Evolutionary conservation across 108 stramenopile species (phyloP), one percentile per base, ranked within the genome.

Genomic region (Fistulifera solaris): DNA sequence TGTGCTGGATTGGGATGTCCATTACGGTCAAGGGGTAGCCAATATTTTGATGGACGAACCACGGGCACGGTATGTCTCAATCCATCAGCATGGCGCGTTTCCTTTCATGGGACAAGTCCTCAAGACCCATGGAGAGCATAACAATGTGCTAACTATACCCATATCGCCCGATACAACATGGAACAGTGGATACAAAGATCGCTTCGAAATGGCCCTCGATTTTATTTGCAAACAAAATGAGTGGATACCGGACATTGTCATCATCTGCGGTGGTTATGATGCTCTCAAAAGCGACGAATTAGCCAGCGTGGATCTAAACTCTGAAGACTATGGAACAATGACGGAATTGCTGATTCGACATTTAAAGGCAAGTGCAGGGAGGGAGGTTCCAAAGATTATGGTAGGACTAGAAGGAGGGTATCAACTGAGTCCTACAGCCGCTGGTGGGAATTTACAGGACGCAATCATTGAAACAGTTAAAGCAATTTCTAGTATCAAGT

Each of bases 21-120:
- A 83, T 49, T 78, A 83, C 59, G 82, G 82, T 26, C 77, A 83
- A 57, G 82, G 82, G 17, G 73, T 75, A 23, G 70, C 73, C 17
- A 59, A 71, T 40, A 75, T 75, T 40, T n/a, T 74, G 16, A 44
- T 65, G 45, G 40, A 61, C 12, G 52, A 65, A 21, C 23, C 27
- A 22, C 12, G 54, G 14, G 45, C 48, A 13, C 53, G 73, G 21
- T 79, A 79, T 48, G 78, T 62, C 11, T 71, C 69, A 13, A 69
- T 69, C 38, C 78, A 79, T 52, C 73, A 79, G 44, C 27, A 28
- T 17, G 70, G 66, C 16, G 69, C 72, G 12, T 78, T 78, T 67
- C 76, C 76, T 15, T 73, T 72, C 56, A 44, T 70, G 56, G 76
- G 71, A n/a, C 45, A 56, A 27, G 45, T 24, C 15, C 28, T 49